Evolutionary conservation across 345 rosid species (phyloP), one percentile per base, ranked within the genome.

Genomic region (Arabis hirsuta): DNA sequence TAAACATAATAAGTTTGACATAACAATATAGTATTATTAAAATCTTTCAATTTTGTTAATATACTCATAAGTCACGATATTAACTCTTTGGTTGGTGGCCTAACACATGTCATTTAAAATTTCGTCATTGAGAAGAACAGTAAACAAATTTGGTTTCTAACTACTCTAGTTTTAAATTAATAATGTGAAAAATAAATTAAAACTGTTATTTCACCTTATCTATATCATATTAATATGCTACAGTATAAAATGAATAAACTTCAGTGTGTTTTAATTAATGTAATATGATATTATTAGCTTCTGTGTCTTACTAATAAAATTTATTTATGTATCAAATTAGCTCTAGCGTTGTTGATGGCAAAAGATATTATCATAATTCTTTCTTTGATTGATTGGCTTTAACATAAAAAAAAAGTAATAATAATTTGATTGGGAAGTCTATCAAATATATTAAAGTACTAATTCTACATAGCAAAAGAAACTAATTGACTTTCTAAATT

Each of bases 71-170:
- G 67, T 73, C 71, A 31, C 24, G 45, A 1, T 75, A 68, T 68
- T 58, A 67, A 60, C 79, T 68, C 13, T 75, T 61, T 61, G 79
- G 73, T 75, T 61, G 74, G 79, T 75, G 64, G 79, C 79, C 79
- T 68, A 75, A 75, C 74, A 75, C 69, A 75, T 68, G 69, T 53
- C 62, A 36, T 34, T 38, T 59, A 47, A n/a, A 20, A 7, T 32
- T 67, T 60, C 34, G 42, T 68, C 69, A 51, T 61, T 51, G 24
- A 22, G 24, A 51, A 53, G 50, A 67, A 75, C 79, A 75, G 64
- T 61, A 68, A 61, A 67, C 79, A 14, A 68, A 16, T 43, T 75
- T 68, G 79, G 73, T 20, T 74, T 67, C 69, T 74, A 54, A 51
- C 78, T 67, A 53, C 78, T 52, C 63, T 60, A 50, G 22, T 50